These are phyloP conservation scores for Blastobotrys ciferrii DNA, from an alignment of 1,139 yeast species.

Conservation along the genomic window DNA sequence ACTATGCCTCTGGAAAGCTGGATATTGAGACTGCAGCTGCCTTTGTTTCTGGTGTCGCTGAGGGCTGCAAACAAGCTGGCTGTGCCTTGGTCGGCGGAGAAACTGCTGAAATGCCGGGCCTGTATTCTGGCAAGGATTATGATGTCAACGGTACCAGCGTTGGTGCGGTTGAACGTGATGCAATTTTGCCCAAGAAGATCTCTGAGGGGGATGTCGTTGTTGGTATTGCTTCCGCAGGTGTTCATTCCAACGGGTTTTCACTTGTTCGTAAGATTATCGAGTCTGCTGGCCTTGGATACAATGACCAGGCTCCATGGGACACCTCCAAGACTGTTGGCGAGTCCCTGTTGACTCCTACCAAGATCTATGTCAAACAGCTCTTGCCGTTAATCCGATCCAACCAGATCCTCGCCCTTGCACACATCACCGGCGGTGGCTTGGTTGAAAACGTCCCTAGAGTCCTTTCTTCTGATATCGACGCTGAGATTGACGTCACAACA, in stretches of 20 bases:
- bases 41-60: constrained; percentile 93
- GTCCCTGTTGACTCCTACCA: constrained; percentile 84
- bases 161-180: constrained; percentile 88
- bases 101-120: constrained; percentile 99
- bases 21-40: constrained; percentile 81
- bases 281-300: constrained; percentile 63
- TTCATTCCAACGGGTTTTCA: constrained; percentile 96
- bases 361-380: constrained; percentile 89
- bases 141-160: constrained; percentile 98
- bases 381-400: constrained; percentile 69
- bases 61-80: constrained; percentile 91
- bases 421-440: constrained; percentile 97
- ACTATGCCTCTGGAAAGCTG: constrained; percentile 91
- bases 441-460: constrained; percentile 97
- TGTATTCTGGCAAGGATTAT: constrained; percentile 92
- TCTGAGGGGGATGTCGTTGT: constrained; percentile 73
- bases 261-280: constrained; percentile 93
- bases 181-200: constrained; percentile 78
- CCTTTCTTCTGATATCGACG: constrained; percentile 75
- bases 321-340: constrained; percentile 74
- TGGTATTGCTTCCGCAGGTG: constrained; percentile 88
- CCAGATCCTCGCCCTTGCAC: constrained; percentile 83
- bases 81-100: constrained; percentile 99
- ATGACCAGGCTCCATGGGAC: constrained; percentile 84
- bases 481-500: constrained; percentile 68